Base-by-base conservation (phyloP, 345 rosid genomes). In the Sisymbrium altissimum region DNA sequence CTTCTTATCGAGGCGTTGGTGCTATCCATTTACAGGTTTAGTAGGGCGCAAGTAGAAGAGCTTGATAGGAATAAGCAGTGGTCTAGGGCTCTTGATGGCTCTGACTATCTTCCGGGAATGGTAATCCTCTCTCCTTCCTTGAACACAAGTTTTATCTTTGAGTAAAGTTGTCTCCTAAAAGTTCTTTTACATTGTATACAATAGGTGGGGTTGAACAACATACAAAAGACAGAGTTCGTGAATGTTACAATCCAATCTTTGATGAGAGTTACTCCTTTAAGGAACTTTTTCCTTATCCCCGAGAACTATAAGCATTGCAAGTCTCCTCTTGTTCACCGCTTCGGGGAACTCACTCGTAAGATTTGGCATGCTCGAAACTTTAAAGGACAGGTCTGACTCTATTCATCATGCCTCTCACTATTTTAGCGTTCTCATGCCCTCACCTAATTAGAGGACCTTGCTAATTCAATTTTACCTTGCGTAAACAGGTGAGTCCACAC, bases 31-130 rank as follows among this genome's bases (percentile, higher is more conserved):
- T 84, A 57, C 81, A 92, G 99, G 85, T 90, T 96, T 85, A 83
- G 84, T 17, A 78, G 78, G 79, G 91, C 87, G 25, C 98, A 92
- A 80, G 97, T 96, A 46, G 85, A 81, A 73, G 92, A 83, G 85
- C 84, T 96, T 72, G 99, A 96, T 79, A 86, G 54, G 78, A 92
- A 83, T 75, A 90, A 86, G 79, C 91, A 86, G 56, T 96, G 99
- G 99, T 96, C 99, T 39, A 89, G 97, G 81, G 93, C 97, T 59
- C 97, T 96, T 72, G 99, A 92, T 82, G 99, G 99, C 66, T 92
- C 99, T 35, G 96, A 95, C 82, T 92, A 95, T 75, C 96, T 95
- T 70, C 99, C 99, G 0, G 99, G 99, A 84, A 95, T 95, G 98
- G 97, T 90, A 72, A 9, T 29, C 15, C 4, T 36, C 57, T 35